Evolutionary conservation across 73 alveolate species (phyloP).

Genomic region (Paramecium primaurelia): DNA sequence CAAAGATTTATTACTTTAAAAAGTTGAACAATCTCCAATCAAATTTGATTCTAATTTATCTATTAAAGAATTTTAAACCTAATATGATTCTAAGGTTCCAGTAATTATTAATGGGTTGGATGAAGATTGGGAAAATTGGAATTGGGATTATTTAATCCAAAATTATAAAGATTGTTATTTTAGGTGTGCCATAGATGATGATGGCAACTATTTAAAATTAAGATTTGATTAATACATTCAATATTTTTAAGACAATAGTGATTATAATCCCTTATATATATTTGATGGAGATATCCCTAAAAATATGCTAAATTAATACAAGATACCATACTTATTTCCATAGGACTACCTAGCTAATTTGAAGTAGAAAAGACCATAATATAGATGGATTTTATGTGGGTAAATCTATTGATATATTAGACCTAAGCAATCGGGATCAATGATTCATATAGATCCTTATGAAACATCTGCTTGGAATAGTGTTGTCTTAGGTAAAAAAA

Average conservation of each 20-base stretch:
- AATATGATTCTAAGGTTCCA: not conserved
- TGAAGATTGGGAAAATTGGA: not conserved
- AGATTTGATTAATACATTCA: not conserved
- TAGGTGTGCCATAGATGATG: not conserved
- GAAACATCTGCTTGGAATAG: slow-evolving; percentile 85
- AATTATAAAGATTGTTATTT: not conserved
- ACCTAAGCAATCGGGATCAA: slow-evolving; percentile 78
- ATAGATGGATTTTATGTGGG: slow-evolving; percentile 82
- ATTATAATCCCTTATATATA: not conserved
- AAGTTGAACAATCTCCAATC: not conserved
- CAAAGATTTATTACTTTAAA: not conserved
- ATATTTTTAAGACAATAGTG: not conserved
- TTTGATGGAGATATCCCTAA: slow-evolving; percentile 5
- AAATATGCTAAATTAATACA: not conserved
- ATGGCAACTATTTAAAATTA: slow-evolving; percentile 24
- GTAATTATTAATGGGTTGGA: not conserved
- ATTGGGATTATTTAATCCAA: not conserved
- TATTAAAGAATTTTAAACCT: not conserved
- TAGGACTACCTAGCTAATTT: not conserved
- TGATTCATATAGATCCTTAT: slow-evolving; percentile 75
- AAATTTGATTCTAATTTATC: not conserved
- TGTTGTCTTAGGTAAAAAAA: slow-evolving; percentile 69
- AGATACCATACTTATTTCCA: not conserved
- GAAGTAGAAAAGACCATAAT: slow-evolving; percentile 67
- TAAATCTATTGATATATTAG: slow-evolving; percentile 48